phyloP scores from a whole-genome alignment of 768 basidiomycete genomes.

The Sporobolomyces phaffii region DNA sequence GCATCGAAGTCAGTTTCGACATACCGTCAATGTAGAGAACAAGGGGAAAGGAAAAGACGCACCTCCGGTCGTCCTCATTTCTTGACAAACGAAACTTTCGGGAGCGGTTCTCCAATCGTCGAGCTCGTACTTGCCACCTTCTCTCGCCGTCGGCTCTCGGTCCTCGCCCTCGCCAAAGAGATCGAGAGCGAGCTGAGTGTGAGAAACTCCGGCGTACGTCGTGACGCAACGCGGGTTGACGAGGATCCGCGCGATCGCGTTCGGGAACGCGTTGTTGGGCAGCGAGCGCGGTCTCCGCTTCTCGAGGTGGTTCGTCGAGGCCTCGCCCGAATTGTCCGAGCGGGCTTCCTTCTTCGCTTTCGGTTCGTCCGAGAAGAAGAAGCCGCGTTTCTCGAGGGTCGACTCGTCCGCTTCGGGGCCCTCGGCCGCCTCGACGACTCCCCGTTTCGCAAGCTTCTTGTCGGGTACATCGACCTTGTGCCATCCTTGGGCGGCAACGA shows the following conservation, averaged over 20 bases:
- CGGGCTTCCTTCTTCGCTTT: conserved; percentile 1
- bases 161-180: conserved; percentile 80
- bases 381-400: conserved; percentile 19
- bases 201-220: conserved; percentile 94
- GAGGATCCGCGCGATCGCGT: conserved; percentile 72
- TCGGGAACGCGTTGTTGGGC: conserved; percentile 76
- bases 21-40: background rate
- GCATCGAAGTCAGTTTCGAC: no score
- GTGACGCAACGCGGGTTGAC: conserved; percentile 96
- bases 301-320: conserved; percentile 38
- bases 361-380: conserved; percentile 10
- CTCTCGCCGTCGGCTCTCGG: conserved; percentile 50
- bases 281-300: conserved; percentile 51
- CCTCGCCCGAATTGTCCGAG: conserved; percentile 30
- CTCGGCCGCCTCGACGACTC: conserved; percentile 47
- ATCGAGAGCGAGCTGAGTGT: conserved; percentile 90
- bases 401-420: conserved; percentile 48
- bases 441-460: conserved; percentile 43
- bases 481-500: conserved; percentile 2
- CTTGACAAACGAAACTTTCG: conserved; percentile 96
- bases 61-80: conserved; percentile 54
- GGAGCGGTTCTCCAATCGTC: conserved; percentile 96
- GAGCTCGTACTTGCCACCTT: conserved; percentile 63
- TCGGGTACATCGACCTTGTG: background rate
- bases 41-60: background rate